phyloP scores from a whole-genome alignment of 352 stramenopile genomes.

The Phytophthora idaei region DNA sequence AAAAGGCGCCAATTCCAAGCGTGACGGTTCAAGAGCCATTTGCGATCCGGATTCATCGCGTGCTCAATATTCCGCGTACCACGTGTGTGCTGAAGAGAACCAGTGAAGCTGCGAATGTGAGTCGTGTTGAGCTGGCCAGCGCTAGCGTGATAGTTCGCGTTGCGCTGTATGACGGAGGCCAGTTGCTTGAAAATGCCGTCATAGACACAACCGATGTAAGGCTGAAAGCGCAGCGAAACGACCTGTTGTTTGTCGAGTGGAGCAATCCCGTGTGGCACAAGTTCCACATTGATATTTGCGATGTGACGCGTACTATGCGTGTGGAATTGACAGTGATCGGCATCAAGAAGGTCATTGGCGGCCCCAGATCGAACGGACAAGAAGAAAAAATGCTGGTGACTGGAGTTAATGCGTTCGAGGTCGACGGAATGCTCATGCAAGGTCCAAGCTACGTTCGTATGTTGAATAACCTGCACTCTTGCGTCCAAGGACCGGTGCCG shows the following conservation, averaged over 20 bases:
- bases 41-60: slow-evolving; percentile 62
- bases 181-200: slow-evolving; percentile 60
- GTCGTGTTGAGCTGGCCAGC: slow-evolving; percentile 49
- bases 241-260: slow-evolving; percentile 75
- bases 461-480: slow-evolving; percentile 77
- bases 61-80: slow-evolving; percentile 77
- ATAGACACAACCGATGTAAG: slow-evolving; percentile 70
- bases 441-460: slow-evolving; percentile 68
- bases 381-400: slow-evolving; percentile 79
- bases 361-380: slow-evolving; percentile 21
- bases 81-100: slow-evolving; percentile 65
- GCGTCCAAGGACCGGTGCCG: slow-evolving; percentile 63
- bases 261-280: slow-evolving; percentile 71
- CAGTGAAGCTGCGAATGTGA: slow-evolving; percentile 60
- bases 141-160: slow-evolving; percentile 74
- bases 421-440: slow-evolving; percentile 65
- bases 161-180: slow-evolving; percentile 71
- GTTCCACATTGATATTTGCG: slow-evolving; percentile 76
- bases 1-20: slow-evolving; percentile 46
- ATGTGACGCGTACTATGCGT: slow-evolving; percentile 73
- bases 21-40: slow-evolving; percentile 68
- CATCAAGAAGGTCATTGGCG: slow-evolving; percentile 61
- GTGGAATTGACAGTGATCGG: slow-evolving; percentile 73
- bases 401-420: slow-evolving; percentile 80
- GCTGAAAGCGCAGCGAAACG: slow-evolving; percentile 65